phyloP scores from a whole-genome alignment of 1,139 yeast genomes.

The Meyerozyma carpophila region DNA sequence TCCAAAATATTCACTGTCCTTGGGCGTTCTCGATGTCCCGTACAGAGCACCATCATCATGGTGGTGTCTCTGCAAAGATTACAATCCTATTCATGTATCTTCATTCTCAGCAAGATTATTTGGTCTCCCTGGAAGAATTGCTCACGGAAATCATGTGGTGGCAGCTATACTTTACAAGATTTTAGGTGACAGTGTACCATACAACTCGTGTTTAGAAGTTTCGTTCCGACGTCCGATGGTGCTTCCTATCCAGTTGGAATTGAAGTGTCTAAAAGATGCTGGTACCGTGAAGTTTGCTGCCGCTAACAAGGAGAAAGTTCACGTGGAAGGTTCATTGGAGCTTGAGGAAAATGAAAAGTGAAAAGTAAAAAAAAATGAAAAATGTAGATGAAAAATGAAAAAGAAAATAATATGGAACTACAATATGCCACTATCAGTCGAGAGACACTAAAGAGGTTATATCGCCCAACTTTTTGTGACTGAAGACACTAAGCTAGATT shows the following conservation, averaged over 20 bases:
- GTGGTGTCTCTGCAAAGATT: background rate
- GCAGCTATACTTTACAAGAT: background rate
- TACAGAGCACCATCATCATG: background rate
- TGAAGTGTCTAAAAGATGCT: background rate
- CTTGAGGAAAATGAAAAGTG: background rate
- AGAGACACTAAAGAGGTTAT: background rate
- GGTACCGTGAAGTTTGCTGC: background rate
- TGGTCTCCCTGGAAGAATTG: background rate
- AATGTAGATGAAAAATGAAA: no score
- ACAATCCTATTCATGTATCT: constrained; percentile 1
- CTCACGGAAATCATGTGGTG: background rate
- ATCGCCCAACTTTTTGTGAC: no score
- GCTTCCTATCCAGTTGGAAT: background rate
- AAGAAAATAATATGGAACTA: no score
- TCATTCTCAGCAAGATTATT: background rate
- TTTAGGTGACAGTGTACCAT: background rate
- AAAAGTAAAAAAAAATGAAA: no score
- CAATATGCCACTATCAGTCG: no score
- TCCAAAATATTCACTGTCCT: background rate
- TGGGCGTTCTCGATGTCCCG: background rate
- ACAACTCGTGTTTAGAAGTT: background rate
- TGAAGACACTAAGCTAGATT: no score
- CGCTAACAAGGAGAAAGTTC: background rate
- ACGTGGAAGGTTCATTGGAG: background rate
- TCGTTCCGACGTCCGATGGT: background rate